phyloP scores from a whole-genome alignment of 139 green algal species.

The Chlorella vulgaris region DNA sequence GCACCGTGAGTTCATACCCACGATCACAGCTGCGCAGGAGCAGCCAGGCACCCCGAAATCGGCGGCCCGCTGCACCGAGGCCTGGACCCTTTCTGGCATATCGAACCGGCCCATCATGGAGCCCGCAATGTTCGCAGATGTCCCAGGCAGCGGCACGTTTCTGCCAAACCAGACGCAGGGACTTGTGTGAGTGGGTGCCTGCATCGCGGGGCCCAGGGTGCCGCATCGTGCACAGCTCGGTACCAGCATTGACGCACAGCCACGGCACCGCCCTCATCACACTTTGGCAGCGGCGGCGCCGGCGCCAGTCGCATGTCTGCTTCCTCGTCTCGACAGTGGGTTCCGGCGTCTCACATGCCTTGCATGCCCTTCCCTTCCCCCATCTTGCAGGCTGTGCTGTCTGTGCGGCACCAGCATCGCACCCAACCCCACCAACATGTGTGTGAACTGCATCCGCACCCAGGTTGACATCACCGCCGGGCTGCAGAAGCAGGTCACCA shows the following conservation, averaged over 20 bases:
- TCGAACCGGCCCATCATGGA: too few species aligned
- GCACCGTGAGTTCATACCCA: too few species aligned
- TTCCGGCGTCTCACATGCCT: neutral
- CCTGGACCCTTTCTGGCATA: too few species aligned
- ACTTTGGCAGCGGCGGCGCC: neutral
- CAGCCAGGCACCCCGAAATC: neutral
- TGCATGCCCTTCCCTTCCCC: too few species aligned
- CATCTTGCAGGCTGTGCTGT: slow-evolving; percentile 87
- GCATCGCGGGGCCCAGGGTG: too few species aligned
- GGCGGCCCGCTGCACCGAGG: neutral
- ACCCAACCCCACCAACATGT: slow-evolving; percentile 98
- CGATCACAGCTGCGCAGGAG: too few species aligned
- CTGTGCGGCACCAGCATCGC: slow-evolving; percentile 90
- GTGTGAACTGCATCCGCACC: slow-evolving; percentile 94
- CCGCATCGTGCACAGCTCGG: too few species aligned
- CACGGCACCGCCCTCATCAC: neutral
- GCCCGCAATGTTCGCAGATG: slow-evolving; percentile 12
- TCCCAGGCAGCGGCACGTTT: slow-evolving; percentile 35
- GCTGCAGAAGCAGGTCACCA: slow-evolving; percentile 90
- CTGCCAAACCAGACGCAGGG: slow-evolving; percentile 65
- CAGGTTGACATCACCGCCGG: slow-evolving; percentile 98
- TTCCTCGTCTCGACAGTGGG: neutral
- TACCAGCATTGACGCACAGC: too few species aligned
- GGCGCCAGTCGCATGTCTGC: neutral
- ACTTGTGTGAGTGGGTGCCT: slow-evolving; percentile 72